A percentile compares a stretch with the other conserved stretches of the same genome.
These are phyloP conservation scores for Candida succiphila DNA, from an alignment of 805 yeast genomes.

Conservation along the genomic window DNA sequence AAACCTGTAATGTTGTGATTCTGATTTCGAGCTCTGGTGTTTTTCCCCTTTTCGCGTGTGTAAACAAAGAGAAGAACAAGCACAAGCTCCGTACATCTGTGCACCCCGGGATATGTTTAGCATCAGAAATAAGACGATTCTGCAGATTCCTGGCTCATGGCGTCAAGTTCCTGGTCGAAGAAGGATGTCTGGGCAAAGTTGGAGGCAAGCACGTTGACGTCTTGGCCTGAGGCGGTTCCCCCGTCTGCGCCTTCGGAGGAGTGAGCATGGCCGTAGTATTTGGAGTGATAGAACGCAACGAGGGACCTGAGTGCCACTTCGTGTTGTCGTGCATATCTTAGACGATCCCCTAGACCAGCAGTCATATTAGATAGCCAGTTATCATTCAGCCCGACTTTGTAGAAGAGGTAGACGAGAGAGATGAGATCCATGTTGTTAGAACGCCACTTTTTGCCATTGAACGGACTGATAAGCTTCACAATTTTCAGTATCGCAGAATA, in stretches of 20 bases:
- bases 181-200: too few relatives aligned
- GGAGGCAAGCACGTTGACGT: too few relatives aligned
- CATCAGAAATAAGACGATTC: too few relatives aligned
- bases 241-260: slow-evolving; percentile 20
- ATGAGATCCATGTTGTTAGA: slow-evolving; percentile 88
- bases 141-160: too few relatives aligned
- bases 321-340: slow-evolving; percentile 71
- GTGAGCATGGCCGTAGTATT: slow-evolving; percentile 35
- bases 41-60: too few relatives aligned
- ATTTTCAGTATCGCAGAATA: slow-evolving; percentile 65
- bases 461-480: slow-evolving; percentile 74
- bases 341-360: slow-evolving; percentile 63
- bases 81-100: too few relatives aligned
- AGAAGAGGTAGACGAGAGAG: slow-evolving; percentile 73
- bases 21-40: too few relatives aligned
- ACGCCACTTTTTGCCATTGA: slow-evolving; percentile 92
- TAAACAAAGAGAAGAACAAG: too few relatives aligned
- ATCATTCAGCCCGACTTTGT: slow-evolving; percentile 64
- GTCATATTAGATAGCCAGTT: slow-evolving; percentile 87
- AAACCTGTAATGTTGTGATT: too few relatives aligned
- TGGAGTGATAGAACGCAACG: slow-evolving; percentile 63
- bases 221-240: slow-evolving; percentile 8
- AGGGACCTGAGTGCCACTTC: slow-evolving; percentile 78
- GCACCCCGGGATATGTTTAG: too few relatives aligned
- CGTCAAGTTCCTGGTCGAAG: too few relatives aligned